These are phyloP conservation scores for Sporisorium iseilematis-ciliati DNA, from an alignment of 1,284 basidiomycete species.

Conservation along the genomic window DNA sequence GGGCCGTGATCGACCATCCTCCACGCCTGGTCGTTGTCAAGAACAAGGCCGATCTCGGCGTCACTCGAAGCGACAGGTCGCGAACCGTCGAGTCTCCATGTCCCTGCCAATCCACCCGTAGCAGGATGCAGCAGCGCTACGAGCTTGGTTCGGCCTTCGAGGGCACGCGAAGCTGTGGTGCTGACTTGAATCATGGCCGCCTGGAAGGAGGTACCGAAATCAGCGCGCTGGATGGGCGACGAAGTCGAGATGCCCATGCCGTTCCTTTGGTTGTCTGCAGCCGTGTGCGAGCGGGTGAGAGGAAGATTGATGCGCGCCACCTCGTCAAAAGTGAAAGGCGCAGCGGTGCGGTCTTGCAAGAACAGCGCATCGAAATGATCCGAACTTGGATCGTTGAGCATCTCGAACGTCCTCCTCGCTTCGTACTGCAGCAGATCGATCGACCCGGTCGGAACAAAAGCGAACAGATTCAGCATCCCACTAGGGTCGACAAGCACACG, in stretches of 20 bases:
- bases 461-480: constrained; percentile 82
- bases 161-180: constrained; percentile 52
- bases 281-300: constrained; percentile 12
- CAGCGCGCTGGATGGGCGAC: constrained; percentile 36
- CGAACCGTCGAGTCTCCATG: constrained; percentile 46
- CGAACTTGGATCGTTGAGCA: constrained; percentile 68
- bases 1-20: constrained; percentile 72
- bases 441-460: constrained; percentile 72
- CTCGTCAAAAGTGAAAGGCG: constrained; percentile 69
- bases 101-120: constrained; percentile 34
- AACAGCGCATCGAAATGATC: constrained; percentile 84
- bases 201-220: constrained; percentile 50
- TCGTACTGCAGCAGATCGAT: constrained; percentile 76
- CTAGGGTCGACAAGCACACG: constrained; percentile 82
- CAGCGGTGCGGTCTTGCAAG: constrained; percentile 71
- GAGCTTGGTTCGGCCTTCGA: constrained; percentile 48
- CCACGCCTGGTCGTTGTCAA: constrained; percentile 61
- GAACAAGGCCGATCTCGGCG: constrained; percentile 56
- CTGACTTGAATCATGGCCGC: constrained; percentile 50
- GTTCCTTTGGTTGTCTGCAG: constrained; percentile 4
- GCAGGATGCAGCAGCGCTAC: constrained; percentile 46
- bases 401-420: constrained; percentile 59
- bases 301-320: constrained; percentile 58
- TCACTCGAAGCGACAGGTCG: constrained; percentile 36
- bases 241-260: constrained; percentile 27